Conservation (phyloP, 306 rosid species). For the Crotalaria pallida region DNA sequence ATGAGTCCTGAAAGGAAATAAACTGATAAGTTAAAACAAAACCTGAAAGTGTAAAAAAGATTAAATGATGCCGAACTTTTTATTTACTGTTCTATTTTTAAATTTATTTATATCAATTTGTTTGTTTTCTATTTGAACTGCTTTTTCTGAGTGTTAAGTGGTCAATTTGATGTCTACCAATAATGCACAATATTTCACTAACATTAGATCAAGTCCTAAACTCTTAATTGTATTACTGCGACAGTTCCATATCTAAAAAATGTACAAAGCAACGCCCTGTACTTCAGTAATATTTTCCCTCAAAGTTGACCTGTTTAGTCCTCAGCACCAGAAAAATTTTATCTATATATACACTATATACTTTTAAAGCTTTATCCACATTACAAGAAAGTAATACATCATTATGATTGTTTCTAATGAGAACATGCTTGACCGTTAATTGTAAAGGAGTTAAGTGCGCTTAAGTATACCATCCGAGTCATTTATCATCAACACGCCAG, state of each 20-base stretch:
- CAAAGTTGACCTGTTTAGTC: not conserved
- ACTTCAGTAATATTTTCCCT: not conserved
- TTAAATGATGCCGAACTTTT: not conserved
- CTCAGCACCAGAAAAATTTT: not conserved
- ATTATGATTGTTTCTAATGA: not conserved
- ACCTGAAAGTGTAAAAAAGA: not conserved
- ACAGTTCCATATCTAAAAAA: not conserved
- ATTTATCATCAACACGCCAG: conserved; percentile 57
- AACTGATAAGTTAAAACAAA: not conserved
- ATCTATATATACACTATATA: not conserved
- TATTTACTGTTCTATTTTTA: not conserved
- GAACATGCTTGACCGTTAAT: not conserved
- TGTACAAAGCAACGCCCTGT: not conserved
- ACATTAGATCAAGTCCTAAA: not conserved
- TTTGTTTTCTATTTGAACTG: not conserved
- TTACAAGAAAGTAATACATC: not conserved
- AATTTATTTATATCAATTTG: too few species aligned
- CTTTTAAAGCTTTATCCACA: not conserved
- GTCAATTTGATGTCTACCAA: not conserved
- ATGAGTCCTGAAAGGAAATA: conserved; percentile 44
- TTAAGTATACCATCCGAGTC: conserved; percentile 51
- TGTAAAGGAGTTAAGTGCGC: not conserved
- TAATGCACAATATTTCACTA: not conserved
- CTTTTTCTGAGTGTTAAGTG: not conserved
- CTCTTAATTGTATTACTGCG: not conserved